Percentiles rank a stretch among this genome's conserved stretches.
These are phyloP conservation scores for Grigorovia transvaalensis DNA, from an alignment of 805 yeast genomes.

Conservation along the genomic window DNA sequence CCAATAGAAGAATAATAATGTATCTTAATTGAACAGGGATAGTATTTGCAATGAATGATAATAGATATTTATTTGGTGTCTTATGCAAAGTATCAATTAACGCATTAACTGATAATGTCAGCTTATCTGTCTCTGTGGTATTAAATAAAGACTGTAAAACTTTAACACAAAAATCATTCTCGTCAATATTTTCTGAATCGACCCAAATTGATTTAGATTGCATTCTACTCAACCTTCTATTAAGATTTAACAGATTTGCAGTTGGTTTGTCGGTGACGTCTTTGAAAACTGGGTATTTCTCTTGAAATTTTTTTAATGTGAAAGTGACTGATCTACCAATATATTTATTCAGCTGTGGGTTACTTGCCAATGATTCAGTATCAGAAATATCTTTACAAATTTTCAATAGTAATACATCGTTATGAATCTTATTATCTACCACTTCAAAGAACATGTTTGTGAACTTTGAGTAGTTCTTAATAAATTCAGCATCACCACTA, in stretches of 20 bases:
- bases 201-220: constrained; percentile 22
- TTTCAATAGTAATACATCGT: constrained; percentile 23
- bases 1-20: constrained; percentile 43
- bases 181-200: constrained; percentile 16
- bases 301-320: constrained; percentile 19
- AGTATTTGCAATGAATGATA: constrained; percentile 61
- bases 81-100: constrained; percentile 37
- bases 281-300: constrained; percentile 18
- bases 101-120: constrained; percentile 45
- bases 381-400: constrained; percentile 26
- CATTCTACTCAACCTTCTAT: constrained; percentile 24
- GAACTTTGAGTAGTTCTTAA: constrained; percentile 34
- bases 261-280: constrained; percentile 7
- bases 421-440: constrained; percentile 15
- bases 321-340: constrained; percentile 18
- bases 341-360: constrained; percentile 21
- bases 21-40: constrained; percentile 74
- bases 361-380: constrained; percentile 21
- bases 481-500: constrained; percentile 53
- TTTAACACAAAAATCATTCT: constrained; percentile 25
- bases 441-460: constrained; percentile 24
- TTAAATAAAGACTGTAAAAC: constrained; percentile 54
- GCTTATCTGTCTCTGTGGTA: constrained; percentile 50
- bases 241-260: constrained; percentile 4
- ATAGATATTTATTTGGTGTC: constrained; percentile 31